Evolutionary conservation across 257 asterid species (phyloP).

Genomic region (Asclepias syriaca): DNA sequence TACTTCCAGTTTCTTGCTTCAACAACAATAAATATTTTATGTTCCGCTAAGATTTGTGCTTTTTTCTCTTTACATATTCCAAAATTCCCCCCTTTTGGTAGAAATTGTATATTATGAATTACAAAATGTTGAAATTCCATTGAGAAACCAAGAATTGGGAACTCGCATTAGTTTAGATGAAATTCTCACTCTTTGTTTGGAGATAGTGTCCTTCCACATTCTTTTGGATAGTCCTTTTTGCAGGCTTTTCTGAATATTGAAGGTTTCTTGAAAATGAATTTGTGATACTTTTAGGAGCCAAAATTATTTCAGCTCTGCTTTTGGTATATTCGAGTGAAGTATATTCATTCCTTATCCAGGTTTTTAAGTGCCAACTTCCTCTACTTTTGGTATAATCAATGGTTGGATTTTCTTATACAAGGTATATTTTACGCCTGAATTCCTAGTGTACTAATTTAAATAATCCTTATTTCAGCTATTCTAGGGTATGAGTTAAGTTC

Average conservation of each 20-base stretch:
- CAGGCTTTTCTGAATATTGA: neutral
- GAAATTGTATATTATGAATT: neutral
- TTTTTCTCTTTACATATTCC: neutral
- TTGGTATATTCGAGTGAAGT: neutral
- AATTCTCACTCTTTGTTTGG: neutral
- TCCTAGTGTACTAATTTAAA: neutral
- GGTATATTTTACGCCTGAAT: neutral
- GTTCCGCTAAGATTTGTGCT: neutral
- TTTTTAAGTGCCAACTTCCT: neutral
- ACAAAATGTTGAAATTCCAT: neutral
- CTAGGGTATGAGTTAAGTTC: conserved; percentile 37
- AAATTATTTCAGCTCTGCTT: neutral
- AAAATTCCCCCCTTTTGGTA: neutral
- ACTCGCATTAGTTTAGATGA: neutral
- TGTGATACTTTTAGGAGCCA: neutral
- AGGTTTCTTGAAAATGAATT: neutral
- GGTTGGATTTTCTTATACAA: neutral
- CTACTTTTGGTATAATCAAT: neutral
- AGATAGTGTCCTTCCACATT: neutral
- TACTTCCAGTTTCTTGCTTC: neutral
- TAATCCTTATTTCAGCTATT: conserved; percentile 12
- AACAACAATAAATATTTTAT: neutral
- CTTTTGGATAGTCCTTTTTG: neutral
- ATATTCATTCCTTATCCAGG: neutral
- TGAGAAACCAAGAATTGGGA: neutral